Percentiles rank a stretch among this genome's conserved stretches.
These are phyloP conservation scores for Boletales sp. DNA, from an alignment of 768 basidiomycete species.

Conservation along the genomic window DNA sequence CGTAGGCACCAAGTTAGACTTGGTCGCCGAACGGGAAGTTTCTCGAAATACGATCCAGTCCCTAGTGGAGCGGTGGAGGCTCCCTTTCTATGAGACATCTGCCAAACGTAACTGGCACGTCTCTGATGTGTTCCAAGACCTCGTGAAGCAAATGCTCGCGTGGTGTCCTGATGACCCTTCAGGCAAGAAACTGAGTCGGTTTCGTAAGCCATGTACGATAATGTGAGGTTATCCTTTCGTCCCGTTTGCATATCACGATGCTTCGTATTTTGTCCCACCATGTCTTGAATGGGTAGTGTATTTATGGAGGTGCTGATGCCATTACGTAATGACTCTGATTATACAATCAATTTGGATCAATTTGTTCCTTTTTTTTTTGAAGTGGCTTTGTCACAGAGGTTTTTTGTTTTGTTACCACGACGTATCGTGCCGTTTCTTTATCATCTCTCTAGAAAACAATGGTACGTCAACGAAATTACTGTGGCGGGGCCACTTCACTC, in stretches of 20 bases:
- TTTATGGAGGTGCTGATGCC: too few species aligned
- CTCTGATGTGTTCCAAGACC: constrained; percentile 71
- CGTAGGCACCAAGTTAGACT: constrained; percentile 83
- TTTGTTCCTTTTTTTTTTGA: constrained; percentile 18
- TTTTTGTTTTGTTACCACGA: constrained; percentile 19
- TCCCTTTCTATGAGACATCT: constrained; percentile 87
- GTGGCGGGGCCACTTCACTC: not conserved
- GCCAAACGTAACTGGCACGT: constrained; percentile 84
- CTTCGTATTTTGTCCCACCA: not conserved
- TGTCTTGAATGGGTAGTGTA: constrained; percentile 7
- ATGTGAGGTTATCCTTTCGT: constrained; percentile 29
- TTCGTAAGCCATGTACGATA: constrained; percentile 32
- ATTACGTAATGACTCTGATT: not conserved
- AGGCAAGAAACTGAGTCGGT: constrained; percentile 28
- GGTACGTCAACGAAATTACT: constrained; percentile 6
- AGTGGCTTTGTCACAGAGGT: constrained; percentile 5
- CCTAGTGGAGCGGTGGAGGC: constrained; percentile 60
- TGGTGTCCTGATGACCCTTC: constrained; percentile 51
- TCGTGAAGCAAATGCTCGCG: constrained; percentile 69
- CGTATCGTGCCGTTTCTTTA: not conserved
- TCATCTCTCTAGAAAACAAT: constrained; percentile 11
- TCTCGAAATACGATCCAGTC: constrained; percentile 58
- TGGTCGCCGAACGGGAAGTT: constrained; percentile 78
- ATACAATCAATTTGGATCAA: constrained; percentile 4
- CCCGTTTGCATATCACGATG: constrained; percentile 3